Evolutionary conservation across 225 moss, liverwort and hornwort species (phyloP), one percentile per base, ranked within the genome.

Genomic region (Polytrichum commune): DNA sequence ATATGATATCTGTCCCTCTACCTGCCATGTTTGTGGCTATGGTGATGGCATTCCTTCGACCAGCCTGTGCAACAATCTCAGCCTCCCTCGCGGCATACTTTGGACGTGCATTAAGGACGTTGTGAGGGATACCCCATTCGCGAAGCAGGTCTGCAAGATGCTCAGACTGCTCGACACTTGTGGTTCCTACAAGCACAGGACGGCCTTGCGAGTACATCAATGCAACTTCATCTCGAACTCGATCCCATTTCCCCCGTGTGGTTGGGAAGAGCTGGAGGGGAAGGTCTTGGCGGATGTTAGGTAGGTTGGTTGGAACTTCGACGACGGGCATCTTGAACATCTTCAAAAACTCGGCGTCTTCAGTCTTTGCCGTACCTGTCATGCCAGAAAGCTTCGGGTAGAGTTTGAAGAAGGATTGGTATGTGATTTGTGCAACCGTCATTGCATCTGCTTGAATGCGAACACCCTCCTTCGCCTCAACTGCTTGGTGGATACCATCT

Each of bases 21-120:
- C 97, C 97, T 10, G 97, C 97, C 97, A 98, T 98, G 79, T 98
- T 98, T 19, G 97, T 98, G 6, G 97, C 92, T 7, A 98, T 92
- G 55, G 92, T 98, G 56, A 98, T 98, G 32, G 97, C 97, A 84
- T 85, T 91, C 27, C 87, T 90, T n/a, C 97, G 91, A 8, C 97
- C 97, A 20, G 97, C 97, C 76, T 98, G 97, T 3, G 97, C 97
- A 30, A 98, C 97, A 56, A 98, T 98, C 82, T 98, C 97, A 20
- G 97, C 97, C 84, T 98, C 97, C 65, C 95, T 92, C 19, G 97
- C 97, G 1, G 97, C 94, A 64, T 94, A 98, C 84, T 95, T 98
- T 0, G 98, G 98, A 53, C 98, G 89, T 4, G 98, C 98, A 71
- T 98, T 98, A 0, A 98, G 93, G 67, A 98, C 93, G 69, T 98